Conservation (phyloP, 208 protist species). For the Porcisia hertigi region DNA sequence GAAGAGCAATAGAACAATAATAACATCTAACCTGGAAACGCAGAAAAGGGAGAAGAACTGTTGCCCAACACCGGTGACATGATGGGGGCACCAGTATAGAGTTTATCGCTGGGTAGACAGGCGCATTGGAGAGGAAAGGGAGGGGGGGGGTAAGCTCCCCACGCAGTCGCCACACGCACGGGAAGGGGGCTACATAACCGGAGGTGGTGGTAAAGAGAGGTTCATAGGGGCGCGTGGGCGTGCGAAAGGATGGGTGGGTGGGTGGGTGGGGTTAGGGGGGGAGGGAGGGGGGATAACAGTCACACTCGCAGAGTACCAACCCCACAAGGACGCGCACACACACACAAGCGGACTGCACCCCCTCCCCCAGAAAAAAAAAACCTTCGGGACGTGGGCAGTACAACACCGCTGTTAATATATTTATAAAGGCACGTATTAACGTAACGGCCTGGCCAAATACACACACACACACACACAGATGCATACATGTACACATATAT, state of each 20-base stretch:
- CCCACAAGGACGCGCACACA: not conserved
- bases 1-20: not conserved
- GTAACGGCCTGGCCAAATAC: too few species aligned
- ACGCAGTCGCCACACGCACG: not conserved
- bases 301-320: not conserved
- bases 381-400: not conserved
- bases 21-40: not conserved
- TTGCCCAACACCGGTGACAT: too few species aligned
- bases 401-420: not conserved
- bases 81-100: not conserved
- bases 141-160: not conserved
- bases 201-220: not conserved
- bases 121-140: not conserved
- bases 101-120: not conserved
- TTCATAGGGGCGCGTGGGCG: not conserved
- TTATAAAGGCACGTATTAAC: not conserved
- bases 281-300: not conserved
- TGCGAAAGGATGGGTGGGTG: too few species aligned
- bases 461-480: too few species aligned
- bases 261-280: too few species aligned
- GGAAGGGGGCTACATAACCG: not conserved
- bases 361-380: too few species aligned
- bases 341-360: not conserved
- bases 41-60: not conserved
- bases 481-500: too few species aligned